phyloP scores from a whole-genome alignment of 805 yeast species.

The Barnettozyma salicaria region DNA sequence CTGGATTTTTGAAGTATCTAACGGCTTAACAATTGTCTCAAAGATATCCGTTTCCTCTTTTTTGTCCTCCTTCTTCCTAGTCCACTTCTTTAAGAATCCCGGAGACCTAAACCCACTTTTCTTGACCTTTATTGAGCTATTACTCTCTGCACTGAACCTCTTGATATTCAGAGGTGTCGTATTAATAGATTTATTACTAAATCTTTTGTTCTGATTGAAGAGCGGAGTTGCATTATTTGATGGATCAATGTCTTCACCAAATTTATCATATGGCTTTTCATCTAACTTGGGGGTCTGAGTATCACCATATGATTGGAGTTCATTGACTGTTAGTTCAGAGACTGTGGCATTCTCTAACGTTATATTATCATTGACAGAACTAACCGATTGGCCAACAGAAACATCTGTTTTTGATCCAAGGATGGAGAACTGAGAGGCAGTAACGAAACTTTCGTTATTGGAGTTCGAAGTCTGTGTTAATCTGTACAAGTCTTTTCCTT shows the following conservation, averaged over 20 bases:
- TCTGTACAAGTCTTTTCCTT: neutral
- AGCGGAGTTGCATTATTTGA: constrained; percentile 4
- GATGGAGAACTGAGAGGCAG: constrained; percentile 34
- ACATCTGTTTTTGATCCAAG: constrained; percentile 11
- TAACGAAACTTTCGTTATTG: constrained; percentile 31
- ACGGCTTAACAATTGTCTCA: constrained; percentile 17
- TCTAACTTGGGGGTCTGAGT: neutral
- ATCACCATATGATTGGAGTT: neutral
- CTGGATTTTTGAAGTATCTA: constrained; percentile 6
- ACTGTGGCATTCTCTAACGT: too few species aligned
- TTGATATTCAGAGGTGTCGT: constrained; percentile 8
- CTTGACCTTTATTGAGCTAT: neutral
- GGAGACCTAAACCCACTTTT: constrained; percentile 18
- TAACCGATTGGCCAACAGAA: neutral
- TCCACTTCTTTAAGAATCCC: constrained; percentile 21
- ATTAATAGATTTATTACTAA: constrained; percentile 5
- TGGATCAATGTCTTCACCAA: neutral
- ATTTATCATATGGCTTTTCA: neutral
- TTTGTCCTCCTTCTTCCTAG: constrained; percentile 17
- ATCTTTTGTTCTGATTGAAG: neutral
- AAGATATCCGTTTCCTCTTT: constrained; percentile 10
- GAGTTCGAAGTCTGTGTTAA: constrained; percentile 11
- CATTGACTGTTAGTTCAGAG: neutral
- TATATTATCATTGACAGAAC: neutral
- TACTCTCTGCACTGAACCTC: constrained; percentile 5